Evolutionary conservation across 2,329 filamentous ascomycete species (phyloP), one percentile per base, ranked within the genome.

Genomic region (Rachicladosporium sp.): DNA sequence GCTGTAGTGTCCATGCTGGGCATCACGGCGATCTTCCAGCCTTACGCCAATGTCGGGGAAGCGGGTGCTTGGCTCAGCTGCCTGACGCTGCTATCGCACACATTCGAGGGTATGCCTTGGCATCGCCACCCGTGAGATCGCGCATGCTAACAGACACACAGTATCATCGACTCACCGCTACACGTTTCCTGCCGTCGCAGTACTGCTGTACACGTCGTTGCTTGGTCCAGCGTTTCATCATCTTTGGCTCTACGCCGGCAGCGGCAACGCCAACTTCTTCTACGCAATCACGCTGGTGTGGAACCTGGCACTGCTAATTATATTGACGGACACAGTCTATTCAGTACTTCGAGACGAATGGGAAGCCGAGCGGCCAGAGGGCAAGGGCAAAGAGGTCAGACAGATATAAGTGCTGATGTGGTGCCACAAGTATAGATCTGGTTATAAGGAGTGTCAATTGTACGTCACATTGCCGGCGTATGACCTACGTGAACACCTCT

Each of bases 281-380:
- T 98, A 98, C 58, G 91, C 91, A 48, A 96, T 98, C 53, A 98
- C 91, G 0, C 67, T 98, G n/a, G 91, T 98, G 0, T 98, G 91
- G 91, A 93, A 86, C 56, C 61, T 98, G 15, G 91, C 86, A 0
- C 71, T 93, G 50, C 88, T 87, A 30, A 70, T 98, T 46, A 66
- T 98, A 23, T 74, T 96, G 5, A 86, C 84, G 8, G 91, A 98
- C 58, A 71, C 86, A 38, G 70, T 94, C 2, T 96, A 93, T 63
- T 87, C 91, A 0, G 78, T 88, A 4, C 66, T 98, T 45, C 70
- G 91, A 43, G 91, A 98, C 53, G 91, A 98, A 61, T 87, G 87
- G 80, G 91, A 98, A 60, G 74, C 85, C 4, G 86, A 95, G 56
- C 69, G 89, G 48, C 91, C 91, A 0, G 89, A 94, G 52, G 81